Base-by-base conservation (phyloP, 306 rosid species). In the Sechiopsis laciniata region DNA sequence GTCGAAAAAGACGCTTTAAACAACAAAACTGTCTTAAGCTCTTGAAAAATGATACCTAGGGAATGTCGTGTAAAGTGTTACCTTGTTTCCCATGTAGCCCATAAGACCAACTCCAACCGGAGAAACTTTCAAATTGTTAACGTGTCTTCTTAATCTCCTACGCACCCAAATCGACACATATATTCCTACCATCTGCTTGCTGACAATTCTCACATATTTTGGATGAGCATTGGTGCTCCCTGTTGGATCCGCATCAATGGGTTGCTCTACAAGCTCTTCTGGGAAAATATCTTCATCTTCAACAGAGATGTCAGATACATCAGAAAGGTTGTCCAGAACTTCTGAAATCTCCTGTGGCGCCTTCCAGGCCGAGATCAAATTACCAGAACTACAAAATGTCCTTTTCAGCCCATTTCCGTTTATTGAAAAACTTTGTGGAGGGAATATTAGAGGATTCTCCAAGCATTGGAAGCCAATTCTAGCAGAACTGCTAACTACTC, bases 71-170 rank as follows among this genome's bases (percentile, higher is more conserved):
- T 26, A 26, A 26, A 29, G 72, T 29, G 66, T 21, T 87, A 93
- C 98, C 98, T 94, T 94, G 84, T 94, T 94, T 86, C 99, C 99
- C 92, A 94, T 86, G 91, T 89, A 94, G 21, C 99, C 99, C 99
- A 94, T 90, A 37, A 91, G 85, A 74, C 99, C 99, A 84, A 89
- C 87, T 55, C 99, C 99, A 82, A 94, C 99, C 1, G 92, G 91
- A 16, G 91, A 91, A 77, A 94, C 99, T 77, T 80, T 82, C 89
- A 94, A 71, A 81, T 89, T 89, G 75, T 94, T 94, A 2, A 94
- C 59, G 71, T 85, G 99, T 60, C 99, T 89, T 77, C 99, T 86
- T 87, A 94, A 77, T 80, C 85, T 90, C 82, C 86, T 91, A 37
- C 87, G 92, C 74, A 94, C 97, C 99, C 99, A 94, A 79, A 91